phyloP scores from a whole-genome alignment of 164 flowering plant genomes.

The Dillenia suffruticosa region DNA sequence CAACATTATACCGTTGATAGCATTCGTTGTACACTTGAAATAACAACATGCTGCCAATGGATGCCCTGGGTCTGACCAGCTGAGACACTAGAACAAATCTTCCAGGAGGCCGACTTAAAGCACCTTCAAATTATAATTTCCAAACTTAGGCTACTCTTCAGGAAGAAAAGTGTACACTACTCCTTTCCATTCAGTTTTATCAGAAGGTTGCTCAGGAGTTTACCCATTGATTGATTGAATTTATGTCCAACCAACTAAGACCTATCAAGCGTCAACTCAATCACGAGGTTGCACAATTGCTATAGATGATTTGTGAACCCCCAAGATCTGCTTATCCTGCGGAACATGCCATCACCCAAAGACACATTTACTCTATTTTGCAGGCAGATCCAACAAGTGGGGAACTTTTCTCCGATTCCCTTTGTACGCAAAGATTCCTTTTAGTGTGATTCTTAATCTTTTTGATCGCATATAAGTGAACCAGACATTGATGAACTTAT shows the following conservation, averaged over 20 bases:
- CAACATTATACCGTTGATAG: no score
- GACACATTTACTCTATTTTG: slow-evolving; percentile 7
- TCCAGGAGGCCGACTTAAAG: no score
- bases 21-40: no score
- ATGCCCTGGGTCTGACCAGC: no score
- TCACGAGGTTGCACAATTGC: background rate
- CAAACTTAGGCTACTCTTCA: no score
- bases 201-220: no score
- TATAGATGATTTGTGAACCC: slow-evolving; percentile 15
- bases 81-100: no score
- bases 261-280: background rate
- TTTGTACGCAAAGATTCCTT: slow-evolving; percentile 16
- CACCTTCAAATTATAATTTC: no score
- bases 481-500: slow-evolving; percentile 6
- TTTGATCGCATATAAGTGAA: slow-evolving; percentile 8
- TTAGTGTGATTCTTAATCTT: slow-evolving; percentile 13
- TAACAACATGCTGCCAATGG: no score
- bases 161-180: no score
- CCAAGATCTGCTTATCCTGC: slow-evolving; percentile 20
- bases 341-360: slow-evolving; percentile 17
- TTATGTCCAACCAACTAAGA: slow-evolving; percentile 1
- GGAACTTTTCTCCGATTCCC: background rate
- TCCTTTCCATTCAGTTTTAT: no score
- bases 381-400: slow-evolving; percentile 15
- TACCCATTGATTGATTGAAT: background rate